Evolutionary conservation across 495 filamentous ascomycete species (phyloP).

Genomic region (Lasiosphaeria miniovina): DNA sequence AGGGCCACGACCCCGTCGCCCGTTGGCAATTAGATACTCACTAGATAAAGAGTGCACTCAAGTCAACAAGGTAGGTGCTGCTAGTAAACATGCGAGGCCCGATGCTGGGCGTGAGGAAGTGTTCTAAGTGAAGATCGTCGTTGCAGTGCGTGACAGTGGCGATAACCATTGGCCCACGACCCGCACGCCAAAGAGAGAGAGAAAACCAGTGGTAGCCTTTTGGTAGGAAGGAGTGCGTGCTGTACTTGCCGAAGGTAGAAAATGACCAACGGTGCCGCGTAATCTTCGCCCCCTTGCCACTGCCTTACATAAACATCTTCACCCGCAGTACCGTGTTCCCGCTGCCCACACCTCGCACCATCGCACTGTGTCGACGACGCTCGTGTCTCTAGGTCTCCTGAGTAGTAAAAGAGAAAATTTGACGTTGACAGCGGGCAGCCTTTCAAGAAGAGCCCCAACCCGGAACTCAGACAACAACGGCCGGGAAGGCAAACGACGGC

Average conservation of each 20-base stretch:
- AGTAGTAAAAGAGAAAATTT: background rate
- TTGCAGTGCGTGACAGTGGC: no score
- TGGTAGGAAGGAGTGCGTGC: no score
- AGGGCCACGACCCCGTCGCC: background rate
- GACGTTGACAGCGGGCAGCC: no score
- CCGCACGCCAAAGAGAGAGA: slow-evolving; percentile 6
- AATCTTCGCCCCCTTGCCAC: slow-evolving; percentile 15
- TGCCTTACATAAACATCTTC: background rate
- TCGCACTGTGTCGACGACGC: slow-evolving; percentile 11
- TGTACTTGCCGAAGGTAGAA: slow-evolving; percentile 5
- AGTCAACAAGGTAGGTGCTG: no score
- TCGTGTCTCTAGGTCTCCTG: background rate
- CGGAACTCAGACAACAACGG: no score
- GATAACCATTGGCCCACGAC: background rate
- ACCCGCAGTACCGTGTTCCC: slow-evolving; percentile 14
- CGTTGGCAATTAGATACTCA: no score
- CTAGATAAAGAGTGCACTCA: no score
- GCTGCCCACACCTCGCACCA: background rate
- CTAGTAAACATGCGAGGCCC: no score
- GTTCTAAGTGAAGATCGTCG: no score
- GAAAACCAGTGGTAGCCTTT: slow-evolving; percentile 13
- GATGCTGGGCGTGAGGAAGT: no score
- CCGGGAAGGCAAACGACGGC: no score
- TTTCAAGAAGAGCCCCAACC: no score
- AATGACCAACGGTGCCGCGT: slow-evolving; percentile 19